Percentiles rank a stretch among this genome's conserved stretches.
These are phyloP conservation scores for Plectranthus barbatus DNA, from an alignment of 257 asterid genomes.

Conservation along the genomic window DNA sequence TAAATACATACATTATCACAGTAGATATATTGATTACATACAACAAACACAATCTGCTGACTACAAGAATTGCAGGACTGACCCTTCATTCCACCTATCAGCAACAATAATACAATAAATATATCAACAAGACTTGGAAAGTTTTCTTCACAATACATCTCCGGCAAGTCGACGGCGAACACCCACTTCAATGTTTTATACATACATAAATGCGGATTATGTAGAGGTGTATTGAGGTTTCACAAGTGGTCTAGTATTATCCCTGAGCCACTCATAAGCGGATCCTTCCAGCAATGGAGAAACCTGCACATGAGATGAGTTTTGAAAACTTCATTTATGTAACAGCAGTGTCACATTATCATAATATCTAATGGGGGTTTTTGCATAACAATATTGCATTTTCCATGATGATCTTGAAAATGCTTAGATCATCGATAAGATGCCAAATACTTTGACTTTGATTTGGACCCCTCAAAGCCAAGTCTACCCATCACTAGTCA, in stretches of 20 bases:
- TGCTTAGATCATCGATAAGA: no score
- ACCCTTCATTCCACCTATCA: neutral
- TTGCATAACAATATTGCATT: no score
- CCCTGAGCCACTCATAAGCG: slow-evolving; percentile 75
- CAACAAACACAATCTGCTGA: no score
- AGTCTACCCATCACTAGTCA: no score
- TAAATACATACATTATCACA: no score
- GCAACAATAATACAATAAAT: no score
- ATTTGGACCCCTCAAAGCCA: neutral
- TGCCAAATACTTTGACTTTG: neutral
- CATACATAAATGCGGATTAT: slow-evolving; percentile 1
- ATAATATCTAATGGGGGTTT: no score
- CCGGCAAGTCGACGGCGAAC: neutral
- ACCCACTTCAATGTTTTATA: neutral
- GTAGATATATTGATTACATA: no score
- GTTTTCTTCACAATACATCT: neutral
- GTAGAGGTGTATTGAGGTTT: slow-evolving; percentile 27
- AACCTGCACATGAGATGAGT: slow-evolving; percentile 36
- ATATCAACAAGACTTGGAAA: neutral
- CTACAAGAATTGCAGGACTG: no score
- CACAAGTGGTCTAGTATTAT: slow-evolving; percentile 58
- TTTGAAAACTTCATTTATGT: neutral
- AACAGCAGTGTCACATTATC: no score
- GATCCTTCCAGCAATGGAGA: slow-evolving; percentile 80
- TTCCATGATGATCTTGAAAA: no score